phyloP scores from a whole-genome alignment of 306 rosid species.

The Prunus padus region DNA sequence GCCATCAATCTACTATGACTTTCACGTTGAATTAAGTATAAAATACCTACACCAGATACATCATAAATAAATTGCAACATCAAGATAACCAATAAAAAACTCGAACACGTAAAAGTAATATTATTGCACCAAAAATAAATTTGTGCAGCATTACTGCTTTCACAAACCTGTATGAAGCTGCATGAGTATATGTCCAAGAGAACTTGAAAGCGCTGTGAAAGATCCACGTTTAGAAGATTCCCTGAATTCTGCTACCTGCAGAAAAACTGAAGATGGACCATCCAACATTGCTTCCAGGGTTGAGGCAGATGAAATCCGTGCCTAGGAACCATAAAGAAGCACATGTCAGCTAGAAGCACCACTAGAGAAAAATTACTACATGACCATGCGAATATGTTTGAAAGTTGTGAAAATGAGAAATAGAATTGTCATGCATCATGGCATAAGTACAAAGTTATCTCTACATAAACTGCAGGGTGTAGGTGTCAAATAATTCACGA shows the following conservation, averaged over 20 bases:
- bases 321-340: constrained; percentile 51
- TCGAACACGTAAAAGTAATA: constrained; percentile 5
- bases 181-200: constrained; percentile 85
- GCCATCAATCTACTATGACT: constrained; percentile 74
- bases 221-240: constrained; percentile 81
- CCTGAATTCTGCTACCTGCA: constrained; percentile 90
- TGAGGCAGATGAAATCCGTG: constrained; percentile 69
- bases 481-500: background rate
- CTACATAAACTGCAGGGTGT: background rate
- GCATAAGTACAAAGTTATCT: background rate
- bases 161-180: constrained; percentile 80
- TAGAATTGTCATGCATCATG: background rate
- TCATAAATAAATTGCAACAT: background rate
- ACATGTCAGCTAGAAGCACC: constrained; percentile 22
- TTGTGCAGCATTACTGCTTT: background rate
- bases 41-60: constrained; percentile 57
- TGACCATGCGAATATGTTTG: constrained; percentile 8
- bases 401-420: constrained; percentile 2
- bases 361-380: constrained; percentile 10
- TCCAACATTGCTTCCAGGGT: constrained; percentile 75
- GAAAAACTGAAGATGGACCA: constrained; percentile 68
- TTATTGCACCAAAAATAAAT: background rate
- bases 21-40: constrained; percentile 65
- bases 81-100: constrained; percentile 2
- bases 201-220: constrained; percentile 84